Evolutionary conservation across 2,329 filamentous ascomycete genomes (phyloP).

Genomic region (Passalora sequoiae): DNA sequence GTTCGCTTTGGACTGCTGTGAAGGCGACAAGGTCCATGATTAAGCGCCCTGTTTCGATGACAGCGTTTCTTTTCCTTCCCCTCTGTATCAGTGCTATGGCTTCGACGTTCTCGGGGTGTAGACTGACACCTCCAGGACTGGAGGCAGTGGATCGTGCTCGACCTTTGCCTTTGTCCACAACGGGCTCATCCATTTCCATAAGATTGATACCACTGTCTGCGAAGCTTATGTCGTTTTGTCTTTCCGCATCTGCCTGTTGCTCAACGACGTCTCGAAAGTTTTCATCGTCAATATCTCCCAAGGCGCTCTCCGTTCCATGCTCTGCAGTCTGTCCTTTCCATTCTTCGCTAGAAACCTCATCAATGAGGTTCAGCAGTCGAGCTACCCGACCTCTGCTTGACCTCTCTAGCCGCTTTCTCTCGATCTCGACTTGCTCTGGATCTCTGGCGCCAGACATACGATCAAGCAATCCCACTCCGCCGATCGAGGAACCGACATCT

Average conservation of each 20-base stretch:
- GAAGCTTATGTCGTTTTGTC: constrained; percentile 7
- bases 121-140: background rate
- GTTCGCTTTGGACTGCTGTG: constrained; percentile 4
- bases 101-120: background rate
- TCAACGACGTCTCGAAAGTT: background rate
- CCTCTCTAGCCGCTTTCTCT: too few species aligned
- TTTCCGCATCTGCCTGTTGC: background rate
- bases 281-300: constrained; percentile 5
- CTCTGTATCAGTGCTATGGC: too few species aligned
- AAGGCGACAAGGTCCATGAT: constrained; percentile 6
- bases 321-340: constrained; percentile 28
- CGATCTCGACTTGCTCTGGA: too few species aligned
- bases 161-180: constrained; percentile 13
- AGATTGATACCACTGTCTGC: constrained; percentile 16
- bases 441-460: too few species aligned
- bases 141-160: constrained; percentile 2
- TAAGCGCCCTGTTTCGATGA: background rate
- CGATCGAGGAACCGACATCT: too few species aligned
- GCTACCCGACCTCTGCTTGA: too few species aligned
- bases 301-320: background rate
- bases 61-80: background rate
- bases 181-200: constrained; percentile 4
- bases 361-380: too few species aligned
- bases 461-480: too few species aligned
- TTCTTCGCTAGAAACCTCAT: too few species aligned